Conservation (phyloP, 257 asterid species). For the Rehmannia glutinosa region DNA sequence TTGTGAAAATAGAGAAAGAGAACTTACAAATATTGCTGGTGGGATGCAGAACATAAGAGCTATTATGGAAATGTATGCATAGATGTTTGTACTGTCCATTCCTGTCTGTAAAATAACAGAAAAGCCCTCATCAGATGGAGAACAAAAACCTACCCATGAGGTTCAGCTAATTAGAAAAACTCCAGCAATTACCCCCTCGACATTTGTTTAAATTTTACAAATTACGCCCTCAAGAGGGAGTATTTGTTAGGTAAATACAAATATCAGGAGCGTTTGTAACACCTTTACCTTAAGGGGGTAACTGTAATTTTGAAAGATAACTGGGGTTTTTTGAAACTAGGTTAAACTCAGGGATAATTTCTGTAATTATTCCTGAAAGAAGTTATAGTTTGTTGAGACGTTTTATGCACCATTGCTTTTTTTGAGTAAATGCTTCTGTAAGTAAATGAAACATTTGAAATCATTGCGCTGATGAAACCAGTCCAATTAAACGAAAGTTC, state of each 20-base stretch:
- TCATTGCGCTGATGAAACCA: constrained; percentile 64
- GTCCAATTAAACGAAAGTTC: constrained; percentile 65
- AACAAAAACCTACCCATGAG: too few species aligned
- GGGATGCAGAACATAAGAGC: constrained; percentile 64
- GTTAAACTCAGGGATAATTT: too few species aligned
- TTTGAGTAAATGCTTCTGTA: constrained; percentile 64
- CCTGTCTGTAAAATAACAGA: constrained; percentile 41
- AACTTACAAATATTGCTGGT: constrained; percentile 52
- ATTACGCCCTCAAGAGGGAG: too few species aligned
- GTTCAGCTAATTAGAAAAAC: too few species aligned
- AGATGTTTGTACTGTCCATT: constrained; percentile 64
- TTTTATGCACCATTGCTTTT: constrained; percentile 64
- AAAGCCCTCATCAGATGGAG: constrained; percentile 7
- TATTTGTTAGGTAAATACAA: too few species aligned
- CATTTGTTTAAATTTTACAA: too few species aligned
- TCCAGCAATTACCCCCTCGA: too few species aligned
- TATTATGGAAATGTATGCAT: constrained; percentile 61
- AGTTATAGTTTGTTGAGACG: neutral
- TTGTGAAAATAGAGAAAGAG: neutral
- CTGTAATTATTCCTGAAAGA: neutral
- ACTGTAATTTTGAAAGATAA: too few species aligned
- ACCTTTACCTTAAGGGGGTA: too few species aligned
- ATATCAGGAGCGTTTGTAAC: too few species aligned
- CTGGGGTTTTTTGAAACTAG: too few species aligned
- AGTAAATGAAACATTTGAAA: constrained; percentile 56